phyloP scores from a whole-genome alignment of 768 basidiomycete genomes.

The Termitomyces sp. region DNA sequence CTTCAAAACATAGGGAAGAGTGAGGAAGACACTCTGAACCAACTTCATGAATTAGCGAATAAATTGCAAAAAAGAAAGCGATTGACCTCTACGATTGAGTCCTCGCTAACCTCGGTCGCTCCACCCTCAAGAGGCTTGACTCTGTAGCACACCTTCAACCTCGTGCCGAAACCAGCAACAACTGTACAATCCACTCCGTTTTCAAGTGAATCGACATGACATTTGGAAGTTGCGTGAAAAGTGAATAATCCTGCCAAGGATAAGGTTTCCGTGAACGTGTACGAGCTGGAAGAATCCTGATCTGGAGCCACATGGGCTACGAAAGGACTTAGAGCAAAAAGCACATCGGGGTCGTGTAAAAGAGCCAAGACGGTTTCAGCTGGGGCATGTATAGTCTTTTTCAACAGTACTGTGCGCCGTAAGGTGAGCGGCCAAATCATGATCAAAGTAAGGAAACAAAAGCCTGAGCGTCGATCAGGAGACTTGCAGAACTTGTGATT shows the following conservation, averaged over 20 bases:
- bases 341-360: not conserved
- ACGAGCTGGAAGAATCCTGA: not conserved
- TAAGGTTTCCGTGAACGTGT: slow-evolving; percentile 4
- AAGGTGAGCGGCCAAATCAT: slow-evolving; percentile 2
- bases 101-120: not conserved
- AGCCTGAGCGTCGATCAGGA: not conserved
- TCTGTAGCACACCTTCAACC: not conserved
- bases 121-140: not conserved
- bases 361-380: not conserved
- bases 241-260: not conserved
- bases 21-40: not conserved
- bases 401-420: not conserved
- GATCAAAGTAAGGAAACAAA: not conserved
- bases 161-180: slow-evolving; percentile 2
- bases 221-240: not conserved
- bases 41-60: not conserved
- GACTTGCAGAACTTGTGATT: not conserved
- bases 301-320: not conserved
- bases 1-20: not conserved
- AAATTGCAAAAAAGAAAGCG: not conserved
- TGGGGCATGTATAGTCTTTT: not conserved
- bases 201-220: not conserved
- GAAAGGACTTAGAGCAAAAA: not conserved
- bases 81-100: slow-evolving; percentile 1
- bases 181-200: not conserved